Conservation (phyloP, 129 eudicot species). For the sunflower (Helianthus annuus) region DNA sequence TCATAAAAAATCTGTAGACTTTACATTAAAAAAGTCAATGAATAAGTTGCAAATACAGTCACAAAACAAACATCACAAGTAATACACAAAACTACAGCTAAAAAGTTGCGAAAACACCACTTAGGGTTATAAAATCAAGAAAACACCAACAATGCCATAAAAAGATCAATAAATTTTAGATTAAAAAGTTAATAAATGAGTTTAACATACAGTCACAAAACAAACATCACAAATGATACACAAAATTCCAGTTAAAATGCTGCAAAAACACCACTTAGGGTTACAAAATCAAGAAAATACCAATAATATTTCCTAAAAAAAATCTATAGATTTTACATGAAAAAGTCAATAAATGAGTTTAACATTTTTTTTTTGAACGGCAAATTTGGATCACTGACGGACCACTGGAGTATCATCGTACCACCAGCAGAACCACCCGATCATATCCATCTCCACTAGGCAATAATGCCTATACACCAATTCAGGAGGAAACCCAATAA, state of each 20-base stretch:
- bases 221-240: background rate
- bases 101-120: background rate
- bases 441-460: no score
- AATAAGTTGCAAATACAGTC: background rate
- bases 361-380: no score
- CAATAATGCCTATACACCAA: no score
- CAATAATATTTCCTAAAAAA: no score
- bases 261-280: background rate
- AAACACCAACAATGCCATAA: background rate
- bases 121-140: background rate
- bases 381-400: no score
- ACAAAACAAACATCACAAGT: conserved; percentile 1
- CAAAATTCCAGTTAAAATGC: background rate
- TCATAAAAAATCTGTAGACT: background rate
- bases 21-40: background rate
- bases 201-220: background rate
- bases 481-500: no score
- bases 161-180: background rate
- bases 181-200: background rate
- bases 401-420: no score
- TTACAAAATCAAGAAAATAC: no score
- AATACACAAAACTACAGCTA: background rate
- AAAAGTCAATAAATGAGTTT: background rate
- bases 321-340: background rate
- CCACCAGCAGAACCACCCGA: no score